A percentile compares a stretch with the other conserved stretches of the same genome.
Evolutionary conservation across 345 rosid species (phyloP).

Genomic region (Lenwebbia sp.): DNA sequence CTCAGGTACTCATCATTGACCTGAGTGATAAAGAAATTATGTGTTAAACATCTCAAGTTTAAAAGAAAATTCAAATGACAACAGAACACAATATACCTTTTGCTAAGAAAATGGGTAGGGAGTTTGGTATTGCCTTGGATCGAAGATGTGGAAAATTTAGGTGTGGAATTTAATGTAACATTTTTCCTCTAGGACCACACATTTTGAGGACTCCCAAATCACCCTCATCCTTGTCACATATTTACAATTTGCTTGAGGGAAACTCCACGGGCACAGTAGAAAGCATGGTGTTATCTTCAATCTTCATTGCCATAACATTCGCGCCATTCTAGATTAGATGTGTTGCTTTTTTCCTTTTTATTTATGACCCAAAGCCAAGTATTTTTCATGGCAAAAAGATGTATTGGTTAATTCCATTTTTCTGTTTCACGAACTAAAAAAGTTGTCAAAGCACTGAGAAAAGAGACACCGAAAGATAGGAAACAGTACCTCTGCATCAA

Average conservation of each 20-base stretch:
- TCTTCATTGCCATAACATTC: background rate
- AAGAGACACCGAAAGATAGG: background rate
- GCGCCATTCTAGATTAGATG: background rate
- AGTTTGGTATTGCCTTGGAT: background rate
- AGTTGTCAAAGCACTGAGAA: background rate
- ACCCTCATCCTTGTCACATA: background rate
- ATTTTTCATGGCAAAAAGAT: background rate
- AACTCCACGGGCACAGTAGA: background rate
- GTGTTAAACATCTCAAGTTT: background rate
- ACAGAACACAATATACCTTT: background rate
- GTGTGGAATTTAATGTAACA: background rate
- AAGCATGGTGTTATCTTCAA: background rate
- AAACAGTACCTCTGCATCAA: slow-evolving; percentile 86
- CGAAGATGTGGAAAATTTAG: background rate
- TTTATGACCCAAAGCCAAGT: background rate
- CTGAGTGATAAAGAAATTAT: slow-evolving; percentile 28
- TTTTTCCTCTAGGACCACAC: background rate
- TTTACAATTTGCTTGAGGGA: background rate
- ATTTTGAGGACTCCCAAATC: background rate
- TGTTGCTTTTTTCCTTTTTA: background rate
- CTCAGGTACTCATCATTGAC: slow-evolving; percentile 88
- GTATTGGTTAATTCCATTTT: background rate
- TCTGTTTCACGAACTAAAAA: background rate
- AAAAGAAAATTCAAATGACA: slow-evolving; percentile 1
- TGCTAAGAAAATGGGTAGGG: background rate